A percentile compares a stretch with the other conserved stretches of the same genome.
phyloP scores from a whole-genome alignment of 2,329 filamentous ascomycete species.

The Cyphellophora attinorum region DNA sequence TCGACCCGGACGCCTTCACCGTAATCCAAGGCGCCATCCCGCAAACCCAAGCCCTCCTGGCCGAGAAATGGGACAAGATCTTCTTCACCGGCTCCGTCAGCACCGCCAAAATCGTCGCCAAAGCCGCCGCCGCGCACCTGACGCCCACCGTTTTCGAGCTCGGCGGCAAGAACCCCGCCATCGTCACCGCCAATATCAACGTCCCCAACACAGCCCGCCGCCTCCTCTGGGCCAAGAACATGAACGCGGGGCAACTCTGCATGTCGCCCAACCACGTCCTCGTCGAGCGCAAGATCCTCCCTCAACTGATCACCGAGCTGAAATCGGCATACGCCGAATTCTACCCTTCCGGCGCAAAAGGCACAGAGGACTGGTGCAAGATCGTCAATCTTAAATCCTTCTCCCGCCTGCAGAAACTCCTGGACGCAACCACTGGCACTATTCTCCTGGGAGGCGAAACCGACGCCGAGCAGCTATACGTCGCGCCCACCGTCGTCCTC shows the following conservation, averaged over 20 bases:
- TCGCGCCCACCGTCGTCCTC: constrained; percentile 87
- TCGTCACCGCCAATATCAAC: constrained; percentile 77
- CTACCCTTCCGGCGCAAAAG: constrained; percentile 71
- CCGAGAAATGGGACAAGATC: constrained; percentile 95
- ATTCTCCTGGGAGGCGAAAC: constrained; percentile 79
- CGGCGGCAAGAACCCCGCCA: constrained; percentile 83
- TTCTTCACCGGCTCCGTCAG: constrained; percentile 78
- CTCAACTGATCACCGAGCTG: constrained; percentile 64
- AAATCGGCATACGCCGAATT: constrained; percentile 64
- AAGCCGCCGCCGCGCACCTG: constrained; percentile 79
- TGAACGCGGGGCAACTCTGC: constrained; percentile 86
- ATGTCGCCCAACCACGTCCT: constrained; percentile 88
- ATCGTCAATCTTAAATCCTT: constrained; percentile 78
- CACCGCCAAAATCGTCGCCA: constrained; percentile 78
- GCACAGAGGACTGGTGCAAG: constrained; percentile 67
- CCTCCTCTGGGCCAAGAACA: constrained; percentile 77
- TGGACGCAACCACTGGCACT: constrained; percentile 74
- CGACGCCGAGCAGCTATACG: constrained; percentile 71
- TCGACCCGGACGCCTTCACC: constrained; percentile 68
- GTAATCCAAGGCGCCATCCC: constrained; percentile 72
- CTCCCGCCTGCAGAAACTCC: constrained; percentile 75
- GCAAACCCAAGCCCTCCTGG: constrained; percentile 71
- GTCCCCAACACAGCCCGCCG: constrained; percentile 70
- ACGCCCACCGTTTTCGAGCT: constrained; percentile 86
- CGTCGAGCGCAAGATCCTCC: constrained; percentile 64